Evolutionary conservation across 1,139 yeast species (phyloP).

Genomic region (Hansenula anomala): DNA sequence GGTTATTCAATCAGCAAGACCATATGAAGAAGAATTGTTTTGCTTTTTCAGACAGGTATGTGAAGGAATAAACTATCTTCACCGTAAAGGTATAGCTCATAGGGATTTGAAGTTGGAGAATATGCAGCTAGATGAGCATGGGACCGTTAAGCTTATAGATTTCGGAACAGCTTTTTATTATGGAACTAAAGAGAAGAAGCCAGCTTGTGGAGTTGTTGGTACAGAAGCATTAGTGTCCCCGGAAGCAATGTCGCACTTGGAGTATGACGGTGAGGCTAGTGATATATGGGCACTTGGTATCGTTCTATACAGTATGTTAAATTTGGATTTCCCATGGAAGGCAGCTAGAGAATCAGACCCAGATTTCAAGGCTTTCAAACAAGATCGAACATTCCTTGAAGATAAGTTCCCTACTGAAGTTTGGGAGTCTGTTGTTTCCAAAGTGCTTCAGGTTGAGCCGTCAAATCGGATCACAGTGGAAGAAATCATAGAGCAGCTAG

Average conservation of each 20-base stretch:
- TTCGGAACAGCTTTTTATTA: slow-evolving; percentile 47
- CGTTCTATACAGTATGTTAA: slow-evolving; percentile 31
- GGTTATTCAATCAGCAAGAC: slow-evolving; percentile 11
- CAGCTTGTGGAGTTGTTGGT: slow-evolving; percentile 52
- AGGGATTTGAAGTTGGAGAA: slow-evolving; percentile 75
- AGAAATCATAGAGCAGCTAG: slow-evolving; percentile 3
- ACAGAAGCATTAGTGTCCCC: slow-evolving; percentile 68
- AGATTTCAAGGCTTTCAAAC: slow-evolving; percentile 47
- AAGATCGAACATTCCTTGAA: slow-evolving; percentile 1
- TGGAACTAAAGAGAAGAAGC: slow-evolving; percentile 33
- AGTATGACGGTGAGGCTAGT: slow-evolving; percentile 61
- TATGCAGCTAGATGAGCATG: slow-evolving; percentile 59
- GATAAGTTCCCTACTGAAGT: slow-evolving; percentile 6
- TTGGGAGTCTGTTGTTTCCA: slow-evolving; percentile 1
- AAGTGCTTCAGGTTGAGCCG: slow-evolving; percentile 7
- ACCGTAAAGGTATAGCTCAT: slow-evolving; percentile 62
- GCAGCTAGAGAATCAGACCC: slow-evolving; percentile 71
- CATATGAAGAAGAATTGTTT: slow-evolving; percentile 20
- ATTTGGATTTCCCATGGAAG: slow-evolving; percentile 75
- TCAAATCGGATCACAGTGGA: slow-evolving; percentile 7
- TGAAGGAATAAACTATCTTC: slow-evolving; percentile 55
- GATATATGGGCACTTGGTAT: slow-evolving; percentile 61
- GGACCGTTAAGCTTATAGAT: slow-evolving; percentile 69
- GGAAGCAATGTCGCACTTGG: slow-evolving; percentile 48
- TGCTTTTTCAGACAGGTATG: slow-evolving; percentile 51